phyloP scores from a whole-genome alignment of 495 filamentous ascomycete species.

The Penicillium roqueforti region DNA sequence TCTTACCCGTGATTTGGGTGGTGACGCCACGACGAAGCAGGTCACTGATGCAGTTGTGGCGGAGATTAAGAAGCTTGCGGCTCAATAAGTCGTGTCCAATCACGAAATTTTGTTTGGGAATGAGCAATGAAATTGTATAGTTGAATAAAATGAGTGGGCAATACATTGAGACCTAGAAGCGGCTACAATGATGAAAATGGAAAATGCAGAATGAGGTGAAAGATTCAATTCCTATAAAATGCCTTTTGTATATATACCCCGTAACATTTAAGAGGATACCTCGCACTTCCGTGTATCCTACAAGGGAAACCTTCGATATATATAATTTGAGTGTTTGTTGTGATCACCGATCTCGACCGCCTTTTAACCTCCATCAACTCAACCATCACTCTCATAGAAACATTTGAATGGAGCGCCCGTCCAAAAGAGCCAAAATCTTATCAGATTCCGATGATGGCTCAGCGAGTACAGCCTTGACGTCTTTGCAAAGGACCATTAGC shows the following conservation, averaged over 20 bases:
- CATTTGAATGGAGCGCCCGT: slow-evolving; percentile 4
- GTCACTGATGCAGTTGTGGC: slow-evolving; percentile 60
- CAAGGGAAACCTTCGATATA: background rate
- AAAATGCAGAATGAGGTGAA: background rate
- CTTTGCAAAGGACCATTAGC: slow-evolving; percentile 4
- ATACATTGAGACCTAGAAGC: background rate
- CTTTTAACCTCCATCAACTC: background rate
- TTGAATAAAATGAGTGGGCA: background rate
- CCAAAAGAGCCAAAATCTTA: background rate
- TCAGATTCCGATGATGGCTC: background rate
- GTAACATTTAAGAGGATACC: background rate
- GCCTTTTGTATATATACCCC: too few relatives aligned
- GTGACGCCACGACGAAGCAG: slow-evolving; percentile 49
- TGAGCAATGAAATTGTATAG: background rate
- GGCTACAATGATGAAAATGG: background rate
- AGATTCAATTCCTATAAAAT: too few relatives aligned
- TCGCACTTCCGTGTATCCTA: background rate
- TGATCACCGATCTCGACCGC: slow-evolving; percentile 3
- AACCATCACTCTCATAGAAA: background rate
- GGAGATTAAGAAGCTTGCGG: slow-evolving; percentile 45
- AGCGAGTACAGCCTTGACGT: background rate
- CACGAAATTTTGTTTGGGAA: background rate
- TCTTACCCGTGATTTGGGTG: slow-evolving; percentile 60
- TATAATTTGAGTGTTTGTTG: background rate
- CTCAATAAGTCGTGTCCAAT: background rate